Evolutionary conservation across 2,329 filamentous ascomycete genomes (phyloP), one percentile per base, ranked within the genome.

Genomic region (Blastomyces silverae): DNA sequence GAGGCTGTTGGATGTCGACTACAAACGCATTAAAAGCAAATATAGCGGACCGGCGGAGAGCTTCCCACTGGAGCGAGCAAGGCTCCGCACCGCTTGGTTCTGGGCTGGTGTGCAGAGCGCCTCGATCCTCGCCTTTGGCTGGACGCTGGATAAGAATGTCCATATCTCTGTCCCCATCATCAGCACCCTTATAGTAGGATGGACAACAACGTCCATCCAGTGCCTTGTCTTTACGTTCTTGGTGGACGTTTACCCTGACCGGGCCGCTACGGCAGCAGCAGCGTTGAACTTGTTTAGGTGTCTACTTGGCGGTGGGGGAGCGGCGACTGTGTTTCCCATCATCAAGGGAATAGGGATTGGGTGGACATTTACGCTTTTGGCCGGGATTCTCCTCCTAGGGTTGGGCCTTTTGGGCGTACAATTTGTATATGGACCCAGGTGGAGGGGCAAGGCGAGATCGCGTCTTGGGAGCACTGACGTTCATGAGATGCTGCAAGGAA

Each of bases 261-360:
- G 74, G 11, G 81, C 80, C 64, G 83, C 83, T 0, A 80, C 80
- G 0, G 83, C 83, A 0, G 84, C 77, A 56, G 83, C 83, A 0
- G 81, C 79, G 56, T 69, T 84, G 31, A 85, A 85, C 66, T 74
- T 85, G 2, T 79, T 80, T 0, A 71, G 83, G 48, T 85, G 83
- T 66, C 67, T 84, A 1, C 76, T 83, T 42, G 83, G 80, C 0
- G 83, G 83, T 0, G 82, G 78, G 0, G 81, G 80, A 0, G 83
- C 81, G 0, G 81, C 79, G 25, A 78, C 80, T 13, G 74, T 83
- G 2, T 79, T 82, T 72, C 81, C 82, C 0, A 75, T 85, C 72
- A 77, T 84, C 7, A 73, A 80, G 62, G 73, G 70, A 1, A 75
- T 82, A 55, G 81, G 79, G 0, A 77, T 79, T 56, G 82, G 82